Conservation (phyloP, 495 filamentous ascomycete species). For the Mycothermus thermophilus region DNA sequence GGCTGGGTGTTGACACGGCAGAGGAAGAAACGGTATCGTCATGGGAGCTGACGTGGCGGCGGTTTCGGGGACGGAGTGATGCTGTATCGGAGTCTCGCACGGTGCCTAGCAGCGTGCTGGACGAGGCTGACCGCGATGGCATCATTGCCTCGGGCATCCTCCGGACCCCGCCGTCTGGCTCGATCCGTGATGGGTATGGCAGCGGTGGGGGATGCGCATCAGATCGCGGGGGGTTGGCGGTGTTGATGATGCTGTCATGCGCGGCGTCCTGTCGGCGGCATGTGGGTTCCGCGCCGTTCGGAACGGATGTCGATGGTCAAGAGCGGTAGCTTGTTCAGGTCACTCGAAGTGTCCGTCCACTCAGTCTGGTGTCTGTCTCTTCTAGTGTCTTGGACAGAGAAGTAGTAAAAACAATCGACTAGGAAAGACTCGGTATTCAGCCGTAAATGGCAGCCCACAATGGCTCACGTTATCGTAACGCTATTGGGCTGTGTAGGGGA, state of each 20-base stretch:
- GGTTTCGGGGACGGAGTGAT: constrained; percentile 19
- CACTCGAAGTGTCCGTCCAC: background rate
- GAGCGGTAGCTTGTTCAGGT: no score
- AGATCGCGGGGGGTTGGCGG: constrained; percentile 13
- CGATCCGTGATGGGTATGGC: constrained; percentile 14
- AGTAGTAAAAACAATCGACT: no score
- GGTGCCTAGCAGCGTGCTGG: constrained; percentile 13
- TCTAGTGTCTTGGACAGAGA: no score
- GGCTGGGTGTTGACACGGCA: constrained; percentile 13
- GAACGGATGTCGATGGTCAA: no score
- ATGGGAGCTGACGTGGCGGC: constrained; percentile 11
- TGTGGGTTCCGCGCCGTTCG: background rate
- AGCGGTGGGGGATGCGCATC: constrained; percentile 15
- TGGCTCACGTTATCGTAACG: no score
- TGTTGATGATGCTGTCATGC: background rate
- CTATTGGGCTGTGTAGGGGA: no score
- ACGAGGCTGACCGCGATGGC: constrained; percentile 14
- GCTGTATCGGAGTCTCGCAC: constrained; percentile 12
- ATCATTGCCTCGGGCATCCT: constrained; percentile 21
- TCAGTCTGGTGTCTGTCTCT: background rate
- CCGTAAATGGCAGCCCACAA: no score
- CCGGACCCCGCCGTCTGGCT: constrained; percentile 15
- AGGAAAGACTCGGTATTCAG: no score
- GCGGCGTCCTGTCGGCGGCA: background rate
- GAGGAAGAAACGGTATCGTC: constrained; percentile 8